Evolutionary conservation across 2,329 filamentous ascomycete species (phyloP).

Genomic region (Fusarium sp.): DNA sequence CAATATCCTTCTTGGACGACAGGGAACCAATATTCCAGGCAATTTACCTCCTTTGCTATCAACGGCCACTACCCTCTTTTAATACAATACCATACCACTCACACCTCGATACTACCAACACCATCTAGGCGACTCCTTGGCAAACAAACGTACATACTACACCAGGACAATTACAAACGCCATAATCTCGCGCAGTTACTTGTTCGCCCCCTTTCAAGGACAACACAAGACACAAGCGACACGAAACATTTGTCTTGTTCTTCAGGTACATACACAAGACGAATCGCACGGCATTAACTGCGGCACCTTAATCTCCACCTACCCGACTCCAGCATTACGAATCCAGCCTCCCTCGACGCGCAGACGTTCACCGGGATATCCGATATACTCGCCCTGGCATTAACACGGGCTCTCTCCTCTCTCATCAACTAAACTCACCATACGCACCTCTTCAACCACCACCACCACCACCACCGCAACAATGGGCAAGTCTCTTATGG

Average conservation of each 20-base stretch:
- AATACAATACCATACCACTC: conserved; percentile 13
- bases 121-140: conserved; percentile 7
- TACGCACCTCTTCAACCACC: neutral
- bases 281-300: conserved; percentile 41
- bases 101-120: conserved; percentile 6
- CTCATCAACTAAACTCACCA: conserved; percentile 2
- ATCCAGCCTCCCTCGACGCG: conserved; percentile 30
- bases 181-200: neutral
- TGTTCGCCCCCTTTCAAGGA: conserved; percentile 32
- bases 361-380: conserved; percentile 23
- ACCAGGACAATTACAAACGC: neutral
- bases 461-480: conserved; percentile 35
- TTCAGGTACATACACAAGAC: conserved; percentile 13
- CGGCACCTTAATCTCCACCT: conserved; percentile 38
- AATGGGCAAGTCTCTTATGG: conserved; percentile 65
- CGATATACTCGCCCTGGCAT: conserved; percentile 18
- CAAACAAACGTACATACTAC: conserved; percentile 7
- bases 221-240: conserved; percentile 31
- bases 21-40: conserved; percentile 44
- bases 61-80: conserved; percentile 43
- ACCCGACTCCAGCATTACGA: conserved; percentile 26
- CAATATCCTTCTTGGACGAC: conserved; percentile 40
- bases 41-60: conserved; percentile 40
- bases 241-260: conserved; percentile 22
- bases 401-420: conserved; percentile 7